Percentiles rank a stretch among this genome's conserved stretches.
Conservation (phyloP, 495 filamentous ascomycete genomes). For the Pseudoneurospora amorphoporcata region DNA sequence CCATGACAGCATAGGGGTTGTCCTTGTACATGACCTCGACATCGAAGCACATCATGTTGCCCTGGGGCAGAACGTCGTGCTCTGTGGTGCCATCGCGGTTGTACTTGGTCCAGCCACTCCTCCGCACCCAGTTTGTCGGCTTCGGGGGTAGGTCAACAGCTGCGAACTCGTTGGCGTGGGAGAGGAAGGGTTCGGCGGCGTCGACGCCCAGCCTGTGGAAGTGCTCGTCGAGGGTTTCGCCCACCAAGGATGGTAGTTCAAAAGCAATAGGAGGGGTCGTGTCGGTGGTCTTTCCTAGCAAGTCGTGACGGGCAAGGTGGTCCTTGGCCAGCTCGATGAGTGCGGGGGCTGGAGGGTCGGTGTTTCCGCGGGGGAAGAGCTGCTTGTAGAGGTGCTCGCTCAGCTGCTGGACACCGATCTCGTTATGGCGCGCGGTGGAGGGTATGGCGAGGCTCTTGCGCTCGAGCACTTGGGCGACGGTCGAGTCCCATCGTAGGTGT, state of each 20-base stretch:
- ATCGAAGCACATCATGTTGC: conserved; percentile 81
- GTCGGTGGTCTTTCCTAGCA: conserved; percentile 84
- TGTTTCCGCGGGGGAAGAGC: conserved; percentile 51
- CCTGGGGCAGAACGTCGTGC: conserved; percentile 63
- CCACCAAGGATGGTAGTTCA: conserved; percentile 71
- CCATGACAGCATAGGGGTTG: conserved; percentile 88
- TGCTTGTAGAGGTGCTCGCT: conserved; percentile 73
- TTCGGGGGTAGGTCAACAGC: conserved; percentile 53
- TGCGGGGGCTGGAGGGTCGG: conserved; percentile 48
- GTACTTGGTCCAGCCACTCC: conserved; percentile 94
- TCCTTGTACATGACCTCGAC: conserved; percentile 95
- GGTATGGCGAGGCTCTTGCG: conserved; percentile 34
- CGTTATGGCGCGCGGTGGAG: conserved; percentile 64
- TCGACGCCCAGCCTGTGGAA: conserved; percentile 87
- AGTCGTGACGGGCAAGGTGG: conserved; percentile 76
- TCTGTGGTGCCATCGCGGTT: conserved; percentile 58
- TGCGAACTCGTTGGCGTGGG: conserved; percentile 63
- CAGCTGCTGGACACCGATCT: conserved; percentile 89
- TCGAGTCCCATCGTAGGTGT: conserved; percentile 31
- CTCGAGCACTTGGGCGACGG: conserved; percentile 10
- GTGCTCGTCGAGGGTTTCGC: conserved; percentile 81
- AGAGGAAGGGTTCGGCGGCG: conserved; percentile 77
- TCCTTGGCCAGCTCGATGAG: conserved; percentile 69
- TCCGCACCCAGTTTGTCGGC: conserved; percentile 68
- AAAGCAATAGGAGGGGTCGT: conserved; percentile 67